phyloP scores from a whole-genome alignment of 2,329 filamentous ascomycete genomes.

The Erysiphe neolycopersici region DNA sequence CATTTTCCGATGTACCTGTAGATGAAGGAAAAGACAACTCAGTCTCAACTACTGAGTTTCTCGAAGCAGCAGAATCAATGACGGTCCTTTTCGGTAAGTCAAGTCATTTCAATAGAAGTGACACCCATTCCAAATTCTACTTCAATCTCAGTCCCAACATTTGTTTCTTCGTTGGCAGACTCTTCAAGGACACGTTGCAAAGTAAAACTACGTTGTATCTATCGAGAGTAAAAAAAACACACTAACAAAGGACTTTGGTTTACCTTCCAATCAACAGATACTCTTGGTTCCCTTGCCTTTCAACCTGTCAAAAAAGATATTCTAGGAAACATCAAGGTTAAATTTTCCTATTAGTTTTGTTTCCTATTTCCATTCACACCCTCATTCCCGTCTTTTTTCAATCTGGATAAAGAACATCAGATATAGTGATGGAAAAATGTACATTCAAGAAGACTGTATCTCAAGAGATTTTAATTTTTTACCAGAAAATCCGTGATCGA shows the following conservation, averaged over 20 bases:
- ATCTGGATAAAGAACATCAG: no score
- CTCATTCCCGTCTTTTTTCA: no score
- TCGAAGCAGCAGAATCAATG: conserved; percentile 70
- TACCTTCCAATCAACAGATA: conserved; percentile 18
- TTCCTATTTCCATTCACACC: not conserved
- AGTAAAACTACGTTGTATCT: no score
- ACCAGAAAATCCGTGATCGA: conserved; percentile 67
- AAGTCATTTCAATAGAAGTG: no score
- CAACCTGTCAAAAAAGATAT: conserved; percentile 79
- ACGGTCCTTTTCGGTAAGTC: conserved; percentile 57
- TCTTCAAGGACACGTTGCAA: no score
- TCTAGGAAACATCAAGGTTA: conserved; percentile 67
- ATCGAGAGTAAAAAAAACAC: no score
- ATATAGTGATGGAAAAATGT: no score
- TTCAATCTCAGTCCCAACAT: not conserved
- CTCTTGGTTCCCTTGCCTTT: conserved; percentile 49
- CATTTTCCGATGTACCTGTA: conserved; percentile 61
- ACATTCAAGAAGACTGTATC: no score
- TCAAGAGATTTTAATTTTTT: not conserved
- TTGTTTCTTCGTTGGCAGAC: no score
- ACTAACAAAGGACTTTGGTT: not conserved
- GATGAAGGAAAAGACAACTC: conserved; percentile 47
- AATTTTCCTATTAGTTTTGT: conserved; percentile 3
- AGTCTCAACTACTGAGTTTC: conserved; percentile 62
- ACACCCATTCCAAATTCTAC: not conserved